Base-by-base conservation (phyloP, 2,329 filamentous ascomycete genomes). In the Fusarium xylarioides region DNA sequence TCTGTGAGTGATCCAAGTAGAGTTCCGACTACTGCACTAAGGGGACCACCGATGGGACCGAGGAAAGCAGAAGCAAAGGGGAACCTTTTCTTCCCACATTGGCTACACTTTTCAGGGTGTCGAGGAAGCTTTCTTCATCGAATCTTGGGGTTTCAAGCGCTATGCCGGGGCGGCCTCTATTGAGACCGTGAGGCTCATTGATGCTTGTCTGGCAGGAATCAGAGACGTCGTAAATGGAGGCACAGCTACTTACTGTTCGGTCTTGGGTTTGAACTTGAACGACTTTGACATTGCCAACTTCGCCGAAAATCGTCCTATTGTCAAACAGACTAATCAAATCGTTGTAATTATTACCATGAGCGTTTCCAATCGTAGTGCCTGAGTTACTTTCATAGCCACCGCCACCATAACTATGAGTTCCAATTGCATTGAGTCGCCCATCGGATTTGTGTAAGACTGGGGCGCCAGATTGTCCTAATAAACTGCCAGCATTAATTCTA, bases 391-490 rank as follows among this genome's bases (percentile, higher is more conserved):
- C 78, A 32, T 18, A 34, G 26, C 58, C 60, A 4, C 70, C 73
- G 18, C 72, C 71, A 16, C 75, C 74, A 52, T 78, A 79, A 23
- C 73, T 77, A 61, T 81, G 80, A 4, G 77, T 76, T 38, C 78
- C 78, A 23, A 81, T 80, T 14, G 70, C 65, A 11, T 60, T 43
- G 18, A 74, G 37, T 19, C 63, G 32, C 7, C 63, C 63, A 11
- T 59, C 38, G 1, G 32, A 21, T 10, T 47, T 66, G n/a, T 58
- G 65, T 11, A 81, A 43, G n/a, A 80, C 73, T 6, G 76, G 78
- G 7, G 77, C 74, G 19, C 80, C 77, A 42, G 74, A 75, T 35
- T 79, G 79, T 14, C 79, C 79, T 81, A 7, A 30, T 26, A 9
- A 14, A 1, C 7, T 21, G 19, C 49, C 15, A 57, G 15, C 4